These are phyloP conservation scores for Microcera coccophila DNA, from an alignment of 2,329 filamentous ascomycete genomes.

Conservation along the genomic window DNA sequence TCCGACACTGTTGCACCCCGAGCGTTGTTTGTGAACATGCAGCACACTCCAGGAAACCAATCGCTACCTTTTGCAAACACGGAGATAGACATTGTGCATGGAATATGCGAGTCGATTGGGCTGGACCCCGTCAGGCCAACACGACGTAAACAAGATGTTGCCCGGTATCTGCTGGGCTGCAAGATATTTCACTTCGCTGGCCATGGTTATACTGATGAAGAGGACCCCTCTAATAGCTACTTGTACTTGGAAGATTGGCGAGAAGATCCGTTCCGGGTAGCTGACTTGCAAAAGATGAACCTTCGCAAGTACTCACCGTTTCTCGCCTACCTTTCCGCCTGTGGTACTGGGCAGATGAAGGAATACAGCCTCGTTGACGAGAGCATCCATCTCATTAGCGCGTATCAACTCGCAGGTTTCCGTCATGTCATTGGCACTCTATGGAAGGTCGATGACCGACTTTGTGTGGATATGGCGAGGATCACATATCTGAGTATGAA, in stretches of 20 bases:
- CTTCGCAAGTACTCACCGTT: conserved; percentile 22
- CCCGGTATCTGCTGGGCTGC: conserved; percentile 22
- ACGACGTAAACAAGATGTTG: conserved; percentile 18
- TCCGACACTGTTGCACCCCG: background rate
- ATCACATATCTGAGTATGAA: background rate
- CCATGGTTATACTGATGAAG: conserved; percentile 23
- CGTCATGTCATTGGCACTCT: conserved; percentile 7
- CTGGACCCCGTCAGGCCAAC: conserved; percentile 1
- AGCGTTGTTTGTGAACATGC: conserved; percentile 30
- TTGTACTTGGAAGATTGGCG: conserved; percentile 9
- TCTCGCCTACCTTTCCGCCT: conserved; percentile 39
- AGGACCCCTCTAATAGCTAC: conserved; percentile 10
- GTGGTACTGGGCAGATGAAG: conserved; percentile 27
- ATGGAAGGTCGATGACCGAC: conserved; percentile 2
- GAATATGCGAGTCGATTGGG: conserved; percentile 6
- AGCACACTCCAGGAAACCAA: conserved; percentile 2
- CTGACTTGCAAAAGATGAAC: conserved; percentile 12
- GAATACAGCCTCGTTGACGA: conserved; percentile 32
- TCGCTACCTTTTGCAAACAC: conserved; percentile 13
- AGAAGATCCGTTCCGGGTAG: conserved; percentile 10
- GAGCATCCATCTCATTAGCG: conserved; percentile 32
- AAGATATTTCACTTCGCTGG: conserved; percentile 42
- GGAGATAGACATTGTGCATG: conserved; percentile 17
- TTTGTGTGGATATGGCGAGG: conserved; percentile 3
- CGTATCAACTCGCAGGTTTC: conserved; percentile 5